A percentile compares a stretch with the other conserved stretches of the same genome.
These are phyloP conservation scores for Saturnispora ahearnii DNA, from an alignment of 805 yeast genomes.

Conservation along the genomic window DNA sequence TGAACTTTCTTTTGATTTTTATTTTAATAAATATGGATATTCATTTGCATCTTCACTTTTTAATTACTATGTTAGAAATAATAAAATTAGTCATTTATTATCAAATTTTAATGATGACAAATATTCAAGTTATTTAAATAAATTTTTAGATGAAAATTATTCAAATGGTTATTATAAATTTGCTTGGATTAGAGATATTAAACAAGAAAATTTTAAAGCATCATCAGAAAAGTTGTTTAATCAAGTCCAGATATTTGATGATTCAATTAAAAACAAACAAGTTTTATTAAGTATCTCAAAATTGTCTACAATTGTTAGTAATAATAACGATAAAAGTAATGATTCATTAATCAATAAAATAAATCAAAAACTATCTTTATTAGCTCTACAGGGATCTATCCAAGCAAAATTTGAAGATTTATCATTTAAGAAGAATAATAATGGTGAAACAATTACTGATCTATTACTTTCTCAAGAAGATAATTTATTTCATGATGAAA, in stretches of 20 bases:
- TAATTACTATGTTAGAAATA: slow-evolving; percentile 43
- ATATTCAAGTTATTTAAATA: slow-evolving; percentile 38
- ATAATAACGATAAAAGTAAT: slow-evolving; percentile 21
- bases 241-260: slow-evolving; percentile 33
- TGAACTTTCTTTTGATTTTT: slow-evolving; percentile 32
- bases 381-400: not conserved
- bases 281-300: slow-evolving; percentile 63
- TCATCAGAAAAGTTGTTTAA: slow-evolving; percentile 43
- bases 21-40: slow-evolving; percentile 55
- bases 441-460: not conserved
- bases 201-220: slow-evolving; percentile 37
- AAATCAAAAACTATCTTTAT: not conserved
- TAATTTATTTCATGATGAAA: not conserved
- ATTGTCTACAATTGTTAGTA: slow-evolving; percentile 40
- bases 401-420: slow-evolving; percentile 1
- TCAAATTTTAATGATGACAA: slow-evolving; percentile 40
- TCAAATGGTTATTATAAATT: slow-evolving; percentile 39
- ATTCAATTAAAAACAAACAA: slow-evolving; percentile 37
- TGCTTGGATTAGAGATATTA: slow-evolving; percentile 65
- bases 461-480: not conserved
- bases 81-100: slow-evolving; percentile 45
- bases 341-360: slow-evolving; percentile 4
- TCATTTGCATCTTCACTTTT: slow-evolving; percentile 60
- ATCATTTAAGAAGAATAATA: not conserved
- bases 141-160: slow-evolving; percentile 37